Evolutionary conservation across 106 monocot species (phyloP), one percentile per base, ranked within the genome.

Genomic region (Apostasia shenzhenica): DNA sequence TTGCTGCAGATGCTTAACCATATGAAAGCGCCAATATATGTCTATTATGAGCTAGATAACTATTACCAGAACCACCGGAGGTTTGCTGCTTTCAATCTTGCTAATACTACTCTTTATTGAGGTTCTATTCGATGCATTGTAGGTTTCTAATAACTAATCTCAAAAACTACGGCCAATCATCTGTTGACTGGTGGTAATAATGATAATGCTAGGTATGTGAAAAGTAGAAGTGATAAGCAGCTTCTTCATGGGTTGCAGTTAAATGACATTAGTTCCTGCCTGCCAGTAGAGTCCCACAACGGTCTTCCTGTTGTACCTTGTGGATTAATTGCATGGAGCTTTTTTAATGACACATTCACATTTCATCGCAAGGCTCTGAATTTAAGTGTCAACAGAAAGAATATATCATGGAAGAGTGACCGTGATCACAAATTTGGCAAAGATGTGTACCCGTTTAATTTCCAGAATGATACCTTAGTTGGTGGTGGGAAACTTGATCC

Each of bases 1-100:
- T 58, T 58, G 10, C 63, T 83, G 57, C 77, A 95, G 95, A 75
- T 95, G 55, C 72, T 64, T 40, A 82, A 79, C 53, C 77, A 76
- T 54, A 95, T 91, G 95, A 95, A 84, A 68, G 85, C 95, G 62
- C 95, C 95, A 61, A 86, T 95, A 58, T 86, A 74, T 77, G 59
- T 95, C 45, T 91, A 95, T 70, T 95, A 95, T 74, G 91, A 95
- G 73, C 83, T 95, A 39, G 88, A 95, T 59, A 95, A 91, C 75
- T 95, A 81, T 56, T 95, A 95, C 81, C 95, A 95, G 74, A 95
- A 95, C 57, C 95, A 95, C 78, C 82, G 95, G 26, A 76, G 95
- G 95, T 95, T 53, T 59, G 61, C 5, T 37, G 41, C 51, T 60
- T 5, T 61, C 48, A n/a, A 55, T 75, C 26, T 14, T 61, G 47